These are phyloP conservation scores for Chrysosporium queenslandicum DNA, from an alignment of 2,329 filamentous ascomycete species.

Conservation along the genomic window DNA sequence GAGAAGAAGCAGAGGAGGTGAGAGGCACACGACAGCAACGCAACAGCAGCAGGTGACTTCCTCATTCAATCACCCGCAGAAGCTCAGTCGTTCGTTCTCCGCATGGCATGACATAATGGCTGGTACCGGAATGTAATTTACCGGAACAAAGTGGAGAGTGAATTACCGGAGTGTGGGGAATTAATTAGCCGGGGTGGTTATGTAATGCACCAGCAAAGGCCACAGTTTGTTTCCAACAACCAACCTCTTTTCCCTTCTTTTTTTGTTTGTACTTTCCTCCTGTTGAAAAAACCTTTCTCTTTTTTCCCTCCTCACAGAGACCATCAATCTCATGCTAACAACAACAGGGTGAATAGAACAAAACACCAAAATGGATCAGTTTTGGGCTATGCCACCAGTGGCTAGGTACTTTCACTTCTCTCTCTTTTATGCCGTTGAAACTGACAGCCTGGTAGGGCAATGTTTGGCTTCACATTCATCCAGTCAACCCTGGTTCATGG, in stretches of 20 bases:
- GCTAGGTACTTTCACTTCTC: slow-evolving; percentile 44
- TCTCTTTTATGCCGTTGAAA: slow-evolving; percentile 20
- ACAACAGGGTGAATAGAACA: background rate
- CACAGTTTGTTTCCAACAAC: no score
- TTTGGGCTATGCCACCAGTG: slow-evolving; percentile 57
- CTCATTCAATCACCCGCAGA: no score
- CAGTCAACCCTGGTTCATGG: slow-evolving; percentile 54
- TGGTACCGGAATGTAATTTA: background rate
- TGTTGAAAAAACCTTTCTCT: background rate
- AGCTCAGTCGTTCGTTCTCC: background rate
- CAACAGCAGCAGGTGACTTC: no score
- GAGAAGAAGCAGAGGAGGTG: no score
- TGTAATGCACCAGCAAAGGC: slow-evolving; percentile 1
- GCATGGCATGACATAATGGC: slow-evolving; percentile 11
- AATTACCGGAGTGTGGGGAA: slow-evolving; percentile 4
- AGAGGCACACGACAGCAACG: slow-evolving; percentile 5
- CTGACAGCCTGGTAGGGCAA: slow-evolving; percentile 50
- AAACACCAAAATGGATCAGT: slow-evolving; percentile 44
- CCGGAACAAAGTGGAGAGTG: background rate
- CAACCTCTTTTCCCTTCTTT: no score
- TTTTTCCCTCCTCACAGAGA: background rate
- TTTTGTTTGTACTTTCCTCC: background rate
- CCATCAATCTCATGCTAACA: background rate
- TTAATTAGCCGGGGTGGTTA: background rate
- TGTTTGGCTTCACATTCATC: slow-evolving; percentile 54